A percentile compares a stretch with the other conserved stretches of the same genome.
Conservation (phyloP, 2,329 filamentous ascomycete genomes). For the Waltergamsia citrina region DNA sequence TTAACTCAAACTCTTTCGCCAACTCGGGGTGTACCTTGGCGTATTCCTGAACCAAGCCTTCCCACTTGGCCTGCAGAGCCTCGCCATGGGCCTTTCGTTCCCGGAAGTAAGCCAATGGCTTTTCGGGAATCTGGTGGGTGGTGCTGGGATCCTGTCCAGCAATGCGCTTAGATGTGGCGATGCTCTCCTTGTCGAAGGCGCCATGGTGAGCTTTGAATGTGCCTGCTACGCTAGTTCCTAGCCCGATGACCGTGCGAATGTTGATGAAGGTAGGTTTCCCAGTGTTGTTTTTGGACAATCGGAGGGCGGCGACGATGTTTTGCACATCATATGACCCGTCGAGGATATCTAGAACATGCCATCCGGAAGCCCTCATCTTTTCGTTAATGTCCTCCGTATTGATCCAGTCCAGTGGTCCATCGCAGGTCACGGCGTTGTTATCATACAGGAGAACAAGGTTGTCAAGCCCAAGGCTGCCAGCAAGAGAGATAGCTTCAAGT, state of each 20-base stretch:
- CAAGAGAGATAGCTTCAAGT: slow-evolving; percentile 42
- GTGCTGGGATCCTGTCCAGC: slow-evolving; percentile 15
- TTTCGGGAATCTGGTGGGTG: slow-evolving; percentile 24
- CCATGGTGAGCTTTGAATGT: slow-evolving; percentile 47
- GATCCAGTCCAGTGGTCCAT: slow-evolving; percentile 40
- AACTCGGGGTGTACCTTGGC: too few relatives aligned
- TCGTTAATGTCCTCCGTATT: slow-evolving; percentile 44
- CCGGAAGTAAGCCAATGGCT: slow-evolving; percentile 37
- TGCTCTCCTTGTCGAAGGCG: slow-evolving; percentile 41
- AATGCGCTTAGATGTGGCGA: slow-evolving; percentile 20
- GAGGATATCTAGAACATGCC: slow-evolving; percentile 39
- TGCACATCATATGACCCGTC: slow-evolving; percentile 39
- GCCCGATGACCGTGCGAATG: slow-evolving; percentile 43
- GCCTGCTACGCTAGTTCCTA: slow-evolving; percentile 35
- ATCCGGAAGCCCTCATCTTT: slow-evolving; percentile 44
- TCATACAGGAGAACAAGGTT: slow-evolving; percentile 47
- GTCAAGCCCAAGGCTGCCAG: slow-evolving; percentile 38
- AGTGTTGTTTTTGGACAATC: slow-evolving; percentile 20
- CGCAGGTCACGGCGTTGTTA: slow-evolving; percentile 48
- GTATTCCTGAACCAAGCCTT: too few relatives aligned
- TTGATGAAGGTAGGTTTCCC: slow-evolving; percentile 48
- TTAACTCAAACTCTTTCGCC: too few relatives aligned
- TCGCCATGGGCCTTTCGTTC: too few relatives aligned
- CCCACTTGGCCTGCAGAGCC: too few relatives aligned
- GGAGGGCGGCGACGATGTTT: slow-evolving; percentile 32